phyloP scores from a whole-genome alignment of 768 basidiomycete species.

The Mrakia frigida region DNA sequence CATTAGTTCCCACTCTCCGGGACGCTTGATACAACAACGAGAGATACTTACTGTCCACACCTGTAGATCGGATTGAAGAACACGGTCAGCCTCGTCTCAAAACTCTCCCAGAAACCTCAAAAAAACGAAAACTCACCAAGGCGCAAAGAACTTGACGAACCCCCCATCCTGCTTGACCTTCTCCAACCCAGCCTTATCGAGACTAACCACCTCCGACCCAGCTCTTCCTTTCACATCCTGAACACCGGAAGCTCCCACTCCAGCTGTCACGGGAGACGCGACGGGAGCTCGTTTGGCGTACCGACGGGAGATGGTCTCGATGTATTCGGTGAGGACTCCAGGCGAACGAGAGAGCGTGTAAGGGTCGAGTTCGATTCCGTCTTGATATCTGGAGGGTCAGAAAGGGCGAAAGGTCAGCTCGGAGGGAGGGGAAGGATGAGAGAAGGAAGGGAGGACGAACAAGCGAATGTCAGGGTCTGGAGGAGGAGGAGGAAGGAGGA shows the following conservation, averaged over 20 bases:
- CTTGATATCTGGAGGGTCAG: slow-evolving; percentile 45
- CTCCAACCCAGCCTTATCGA: slow-evolving; percentile 43
- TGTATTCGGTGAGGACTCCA: slow-evolving; percentile 18
- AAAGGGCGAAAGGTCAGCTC: not conserved
- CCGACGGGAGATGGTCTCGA: slow-evolving; percentile 5
- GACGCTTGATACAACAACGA: not conserved
- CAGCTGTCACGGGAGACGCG: not conserved
- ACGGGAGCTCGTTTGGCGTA: slow-evolving; percentile 26
- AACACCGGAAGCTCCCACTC: not conserved
- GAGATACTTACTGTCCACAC: slow-evolving; percentile 72
- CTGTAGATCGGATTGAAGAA: slow-evolving; percentile 38
- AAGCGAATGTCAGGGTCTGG: slow-evolving; percentile 10
- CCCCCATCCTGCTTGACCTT: slow-evolving; percentile 48
- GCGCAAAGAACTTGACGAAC: slow-evolving; percentile 81
- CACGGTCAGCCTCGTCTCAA: not conserved
- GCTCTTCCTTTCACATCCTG: not conserved
- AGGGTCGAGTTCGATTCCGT: slow-evolving; percentile 58
- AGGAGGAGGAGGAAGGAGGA: not conserved
- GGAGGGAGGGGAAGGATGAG: not conserved
- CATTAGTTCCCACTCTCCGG: not conserved
- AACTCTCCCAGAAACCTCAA: too few species aligned
- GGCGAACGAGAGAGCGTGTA: slow-evolving; percentile 44
- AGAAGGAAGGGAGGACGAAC: not conserved
- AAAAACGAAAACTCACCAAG: slow-evolving; percentile 62
- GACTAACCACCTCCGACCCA: slow-evolving; percentile 46